Percentiles rank a stretch among this genome's conserved stretches.
Conservation (phyloP, 2,329 filamentous ascomycete species). For the Sporothrix protearum region DNA sequence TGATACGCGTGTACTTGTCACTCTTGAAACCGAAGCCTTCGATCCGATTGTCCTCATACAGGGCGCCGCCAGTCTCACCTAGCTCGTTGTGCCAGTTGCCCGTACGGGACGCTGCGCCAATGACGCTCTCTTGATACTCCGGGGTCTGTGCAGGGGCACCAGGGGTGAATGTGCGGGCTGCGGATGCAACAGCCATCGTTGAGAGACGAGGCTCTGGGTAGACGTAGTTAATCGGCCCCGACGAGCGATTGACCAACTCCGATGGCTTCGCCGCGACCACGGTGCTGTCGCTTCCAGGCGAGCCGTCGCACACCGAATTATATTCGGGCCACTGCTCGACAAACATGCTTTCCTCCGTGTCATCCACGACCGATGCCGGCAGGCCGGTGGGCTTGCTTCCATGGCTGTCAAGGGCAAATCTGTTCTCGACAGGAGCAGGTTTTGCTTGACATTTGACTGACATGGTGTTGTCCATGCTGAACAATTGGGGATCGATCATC, state of each 20-base stretch:
- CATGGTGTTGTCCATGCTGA: background rate
- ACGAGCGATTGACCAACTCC: background rate
- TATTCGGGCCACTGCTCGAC: background rate
- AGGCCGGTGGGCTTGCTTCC: no score
- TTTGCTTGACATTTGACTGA: background rate
- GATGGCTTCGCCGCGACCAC: background rate
- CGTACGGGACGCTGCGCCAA: no score
- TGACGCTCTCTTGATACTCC: no score
- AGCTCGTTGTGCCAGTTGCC: no score
- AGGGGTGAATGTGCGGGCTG: no score
- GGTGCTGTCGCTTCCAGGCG: background rate
- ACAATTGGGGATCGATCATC: background rate
- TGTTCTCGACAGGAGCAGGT: background rate
- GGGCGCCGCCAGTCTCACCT: no score
- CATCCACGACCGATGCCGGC: background rate
- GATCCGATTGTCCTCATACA: background rate
- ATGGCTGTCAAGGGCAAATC: no score
- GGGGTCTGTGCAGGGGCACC: no score
- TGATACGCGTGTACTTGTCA: background rate
- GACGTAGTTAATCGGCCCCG: background rate
- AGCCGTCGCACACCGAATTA: background rate
- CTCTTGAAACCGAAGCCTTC: background rate
- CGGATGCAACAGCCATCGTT: no score
- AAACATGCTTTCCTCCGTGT: background rate
- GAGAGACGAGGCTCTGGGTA: background rate